Evolutionary conservation across 768 basidiomycete species (phyloP), one percentile per base, ranked within the genome.

Genomic region (Mycena kentingensis): DNA sequence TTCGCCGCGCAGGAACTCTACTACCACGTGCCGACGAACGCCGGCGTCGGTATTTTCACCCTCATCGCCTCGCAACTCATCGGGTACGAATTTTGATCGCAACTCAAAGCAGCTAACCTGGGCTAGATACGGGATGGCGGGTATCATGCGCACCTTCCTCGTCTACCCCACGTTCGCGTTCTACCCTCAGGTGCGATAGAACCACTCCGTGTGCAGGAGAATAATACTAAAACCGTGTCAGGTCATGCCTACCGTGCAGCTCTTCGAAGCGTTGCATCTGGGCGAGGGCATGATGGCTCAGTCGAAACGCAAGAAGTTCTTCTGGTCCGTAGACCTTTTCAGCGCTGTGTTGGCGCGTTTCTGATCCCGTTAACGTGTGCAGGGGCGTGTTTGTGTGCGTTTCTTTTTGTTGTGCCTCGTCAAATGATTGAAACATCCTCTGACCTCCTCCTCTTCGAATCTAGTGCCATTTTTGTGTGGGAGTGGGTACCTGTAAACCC

Each of bases 1-100:
- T 79, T 81, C 49, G 80, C 80, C 2, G 73, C 79, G 1, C 70
- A 82, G 19, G 78, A 82, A 54, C 64, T 83, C 16, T 82, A 79
- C 63, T 83, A 83, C 55, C 69, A 67, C 19, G 66, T 73, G 37
- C 60, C 62, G 10, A 68, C 73, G 18, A 75, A 75, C 51, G 62
- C 70, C 21, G 75, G 67, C 1, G 64, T 75, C 39, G 73, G 71
- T 2, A 73, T 77, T 25, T 73, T 76, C 56, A 71, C 70, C 67
- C 67, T 22, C 11, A 65, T 49, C 11, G 24, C 18, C 21, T 15
- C 24, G 12, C 42, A 16, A 7, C 18, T 51, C 51, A 58, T 6
- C 18, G 55, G 43, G 45, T 58, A 6, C 13, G 31, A 5, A 65
- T 60, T 18, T 62, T 45, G 67, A 69, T 1, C 55, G 73, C 22